Base-by-base conservation (phyloP, 768 basidiomycete genomes). In the Lactifluus echinatus region DNA sequence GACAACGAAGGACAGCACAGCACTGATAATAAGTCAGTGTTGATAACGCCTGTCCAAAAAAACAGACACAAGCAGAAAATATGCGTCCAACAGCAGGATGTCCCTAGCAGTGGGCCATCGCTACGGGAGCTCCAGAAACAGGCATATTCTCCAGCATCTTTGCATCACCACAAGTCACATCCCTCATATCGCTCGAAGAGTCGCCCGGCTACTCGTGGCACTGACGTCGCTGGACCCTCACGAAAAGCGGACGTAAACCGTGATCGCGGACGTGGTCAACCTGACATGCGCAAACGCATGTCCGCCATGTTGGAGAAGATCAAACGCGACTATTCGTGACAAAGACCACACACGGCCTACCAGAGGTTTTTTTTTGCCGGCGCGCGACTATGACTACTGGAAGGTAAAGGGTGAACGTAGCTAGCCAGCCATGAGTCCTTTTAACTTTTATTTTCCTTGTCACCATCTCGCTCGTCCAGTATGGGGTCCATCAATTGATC, bases 211-310 rank as follows among this genome's bases (percentile, higher is more conserved):
- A 54, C 53, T 57, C 57, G 31, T 44, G 56, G 64, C 53, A 64
- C 53, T 53, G 55, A 29, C 23, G 24, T 12, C 33, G 26, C 15
- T 19, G 54, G 23, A n/a, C 28, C 43, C 23, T 53, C 29, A 23
- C 34, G 75, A 40, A 64, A 66, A 57, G 62, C 69, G 3, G 49
- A 46, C 28, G 43, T 53, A 37, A 44, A 46, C 21, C 26, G 23
- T n/a, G 76, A 75, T n/a, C 77, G 79, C 53, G 77, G 79, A 21
- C 63, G 69, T 28, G 73, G 79, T 4, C 81, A 83, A 64, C 82
- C 82, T n/a, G 76, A 81, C 66, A 93, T 95, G 92, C 87, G 85
- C 65, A 71, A 87, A 48, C 83, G 91, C 49, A 94, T 95, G 90
- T 81, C 83, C 60, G 84, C 80, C 28, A 77, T 95, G 77, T 77